These are phyloP conservation scores for Heterobasidion occidentale DNA, from an alignment of 1,284 basidiomycete species.

Conservation along the genomic window DNA sequence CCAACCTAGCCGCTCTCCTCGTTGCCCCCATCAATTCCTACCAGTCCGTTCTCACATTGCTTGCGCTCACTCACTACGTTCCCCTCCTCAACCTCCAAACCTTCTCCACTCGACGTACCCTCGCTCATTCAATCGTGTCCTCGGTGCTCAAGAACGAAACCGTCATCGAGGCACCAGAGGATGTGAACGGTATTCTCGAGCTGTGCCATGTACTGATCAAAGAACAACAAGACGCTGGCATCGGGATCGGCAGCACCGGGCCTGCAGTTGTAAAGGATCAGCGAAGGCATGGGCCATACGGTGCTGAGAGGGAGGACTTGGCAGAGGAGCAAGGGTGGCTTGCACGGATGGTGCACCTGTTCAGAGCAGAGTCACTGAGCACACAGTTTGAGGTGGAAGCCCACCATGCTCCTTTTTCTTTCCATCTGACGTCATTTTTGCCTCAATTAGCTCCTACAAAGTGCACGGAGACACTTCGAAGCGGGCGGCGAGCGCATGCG, in stretches of 20 bases:
- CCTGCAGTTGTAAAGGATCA: slow-evolving; percentile 37
- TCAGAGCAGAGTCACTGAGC: slow-evolving; percentile 76
- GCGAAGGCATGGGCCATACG: slow-evolving; percentile 40
- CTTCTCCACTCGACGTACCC: slow-evolving; percentile 81
- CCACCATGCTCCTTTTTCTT: slow-evolving; percentile 1
- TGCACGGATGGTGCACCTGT: slow-evolving; percentile 91
- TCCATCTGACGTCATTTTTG: neutral
- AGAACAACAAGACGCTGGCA: slow-evolving; percentile 73
- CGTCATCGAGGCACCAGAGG: slow-evolving; percentile 82
- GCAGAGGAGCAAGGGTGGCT: slow-evolving; percentile 98
- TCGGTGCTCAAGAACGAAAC: slow-evolving; percentile 94
- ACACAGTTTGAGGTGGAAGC: slow-evolving; percentile 78
- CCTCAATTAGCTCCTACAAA: slow-evolving; percentile 67
- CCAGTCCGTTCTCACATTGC: slow-evolving; percentile 86
- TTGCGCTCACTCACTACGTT: slow-evolving; percentile 84
- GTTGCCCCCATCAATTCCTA: slow-evolving; percentile 92
- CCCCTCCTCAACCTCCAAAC: slow-evolving; percentile 79
- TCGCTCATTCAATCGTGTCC: slow-evolving; percentile 87
- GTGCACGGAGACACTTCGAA: slow-evolving; percentile 80
- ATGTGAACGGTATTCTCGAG: slow-evolving; percentile 87
- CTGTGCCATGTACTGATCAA: slow-evolving; percentile 86
- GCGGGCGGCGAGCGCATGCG: slow-evolving; percentile 90
- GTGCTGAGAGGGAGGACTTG: slow-evolving; percentile 73
- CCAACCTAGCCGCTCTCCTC: slow-evolving; percentile 84
- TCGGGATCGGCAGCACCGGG: slow-evolving; percentile 23